Percentiles rank a stretch among this genome's conserved stretches.
Evolutionary conservation across 805 yeast genomes (phyloP).

Genomic region (Barnettozyma siamensis): DNA sequence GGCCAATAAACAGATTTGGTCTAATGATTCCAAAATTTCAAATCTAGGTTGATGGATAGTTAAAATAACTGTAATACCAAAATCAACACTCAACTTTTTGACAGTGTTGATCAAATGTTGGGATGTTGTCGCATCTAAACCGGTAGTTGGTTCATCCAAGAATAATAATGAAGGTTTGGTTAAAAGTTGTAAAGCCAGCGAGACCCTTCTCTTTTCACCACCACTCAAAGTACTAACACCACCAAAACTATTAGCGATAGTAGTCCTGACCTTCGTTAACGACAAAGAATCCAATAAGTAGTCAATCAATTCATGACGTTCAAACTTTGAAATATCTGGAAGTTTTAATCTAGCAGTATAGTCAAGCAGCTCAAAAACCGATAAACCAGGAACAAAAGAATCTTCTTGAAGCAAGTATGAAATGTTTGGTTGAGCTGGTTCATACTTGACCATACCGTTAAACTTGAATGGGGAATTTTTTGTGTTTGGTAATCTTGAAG

Average conservation of each 20-base stretch:
- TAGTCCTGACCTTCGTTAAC: slow-evolving; percentile 55
- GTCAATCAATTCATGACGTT: slow-evolving; percentile 46
- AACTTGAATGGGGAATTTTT: slow-evolving; percentile 30
- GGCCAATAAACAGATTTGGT: slow-evolving; percentile 60
- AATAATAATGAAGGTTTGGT: slow-evolving; percentile 73
- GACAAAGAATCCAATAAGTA: slow-evolving; percentile 62
- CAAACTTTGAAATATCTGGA: slow-evolving; percentile 38
- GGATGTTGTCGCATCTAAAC: slow-evolving; percentile 76
- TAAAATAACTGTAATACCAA: slow-evolving; percentile 66
- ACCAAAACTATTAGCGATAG: slow-evolving; percentile 34
- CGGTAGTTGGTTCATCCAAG: slow-evolving; percentile 86
- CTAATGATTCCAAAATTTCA: slow-evolving; percentile 66
- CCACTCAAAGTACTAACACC: slow-evolving; percentile 62
- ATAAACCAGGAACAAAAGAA: slow-evolving; percentile 60
- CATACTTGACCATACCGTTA: slow-evolving; percentile 36
- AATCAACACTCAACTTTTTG: slow-evolving; percentile 44
- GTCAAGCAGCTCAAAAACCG: slow-evolving; percentile 63
- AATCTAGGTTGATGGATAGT: slow-evolving; percentile 83
- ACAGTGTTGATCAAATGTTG: slow-evolving; percentile 55
- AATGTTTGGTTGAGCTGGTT: slow-evolving; percentile 24
- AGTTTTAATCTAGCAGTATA: slow-evolving; percentile 70
- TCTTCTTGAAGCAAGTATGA: slow-evolving; percentile 77
- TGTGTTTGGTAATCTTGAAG: slow-evolving; percentile 38
- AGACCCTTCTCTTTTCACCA: slow-evolving; percentile 75
- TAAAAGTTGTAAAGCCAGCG: slow-evolving; percentile 72